phyloP scores from a whole-genome alignment of 2,329 filamentous ascomycete species.

The Trichoderma guizhouense region DNA sequence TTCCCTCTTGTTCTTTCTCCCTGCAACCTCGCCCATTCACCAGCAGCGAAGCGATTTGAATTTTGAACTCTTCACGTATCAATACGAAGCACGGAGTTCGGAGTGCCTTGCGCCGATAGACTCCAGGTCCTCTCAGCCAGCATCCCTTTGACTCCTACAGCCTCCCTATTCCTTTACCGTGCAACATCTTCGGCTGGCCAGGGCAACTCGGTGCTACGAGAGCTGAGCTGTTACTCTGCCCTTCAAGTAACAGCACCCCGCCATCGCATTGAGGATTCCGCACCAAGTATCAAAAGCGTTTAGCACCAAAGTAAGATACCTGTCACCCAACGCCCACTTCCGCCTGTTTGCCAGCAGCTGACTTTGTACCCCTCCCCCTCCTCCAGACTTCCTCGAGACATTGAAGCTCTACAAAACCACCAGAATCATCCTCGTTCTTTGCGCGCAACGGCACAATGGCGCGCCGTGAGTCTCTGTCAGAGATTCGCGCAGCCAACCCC shows the following conservation, averaged over 20 bases:
- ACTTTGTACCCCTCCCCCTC: constrained; percentile 18
- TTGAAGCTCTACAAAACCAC: neutral
- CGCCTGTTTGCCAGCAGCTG: neutral
- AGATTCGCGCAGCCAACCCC: constrained; percentile 55
- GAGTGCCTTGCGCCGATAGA: neutral
- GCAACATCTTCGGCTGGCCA: neutral
- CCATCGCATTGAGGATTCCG: neutral
- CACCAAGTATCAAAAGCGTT: constrained; percentile 2
- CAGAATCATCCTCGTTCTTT: neutral
- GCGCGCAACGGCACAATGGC: constrained; percentile 36
- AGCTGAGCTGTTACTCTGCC: neutral
- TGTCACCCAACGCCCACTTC: neutral
- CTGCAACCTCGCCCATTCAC: neutral
- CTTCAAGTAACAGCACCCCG: neutral
- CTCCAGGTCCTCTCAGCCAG: neutral
- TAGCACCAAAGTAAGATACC: constrained; percentile 11
- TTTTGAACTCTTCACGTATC: neutral
- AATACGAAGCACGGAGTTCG: neutral
- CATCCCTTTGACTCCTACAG: neutral
- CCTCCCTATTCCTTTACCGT: neutral
- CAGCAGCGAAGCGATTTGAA: neutral
- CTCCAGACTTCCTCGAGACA: constrained; percentile 8
- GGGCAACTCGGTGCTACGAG: neutral
- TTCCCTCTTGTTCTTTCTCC: neutral
- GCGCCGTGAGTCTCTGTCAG: constrained; percentile 50